phyloP scores from a whole-genome alignment of 495 filamentous ascomycete species.

The Penicillium herquei region DNA sequence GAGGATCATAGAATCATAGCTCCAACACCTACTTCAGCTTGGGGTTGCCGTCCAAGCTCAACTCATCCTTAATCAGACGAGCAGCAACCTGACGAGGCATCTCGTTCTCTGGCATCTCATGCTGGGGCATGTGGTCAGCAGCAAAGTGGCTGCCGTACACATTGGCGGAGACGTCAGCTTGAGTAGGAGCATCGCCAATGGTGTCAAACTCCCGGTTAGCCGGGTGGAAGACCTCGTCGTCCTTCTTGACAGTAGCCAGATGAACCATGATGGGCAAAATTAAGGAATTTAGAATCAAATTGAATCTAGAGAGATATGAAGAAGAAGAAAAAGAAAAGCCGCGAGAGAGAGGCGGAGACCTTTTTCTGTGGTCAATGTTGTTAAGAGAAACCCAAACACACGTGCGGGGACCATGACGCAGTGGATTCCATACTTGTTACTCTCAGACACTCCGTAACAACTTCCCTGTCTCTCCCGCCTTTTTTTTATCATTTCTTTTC shows the following conservation, averaged over 20 bases:
- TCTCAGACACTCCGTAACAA: background rate
- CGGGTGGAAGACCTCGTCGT: constrained; percentile 24
- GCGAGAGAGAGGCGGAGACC: background rate
- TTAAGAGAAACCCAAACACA: background rate
- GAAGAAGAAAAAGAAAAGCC: background rate
- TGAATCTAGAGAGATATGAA: background rate
- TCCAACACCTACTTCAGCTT: constrained; percentile 75
- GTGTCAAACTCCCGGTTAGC: constrained; percentile 26
- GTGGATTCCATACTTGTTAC: background rate
- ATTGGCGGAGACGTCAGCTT: constrained; percentile 63
- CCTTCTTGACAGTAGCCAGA: constrained; percentile 36
- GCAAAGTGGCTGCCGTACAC: constrained; percentile 87
- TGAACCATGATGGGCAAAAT: constrained; percentile 32
- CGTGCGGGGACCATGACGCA: constrained; percentile 13
- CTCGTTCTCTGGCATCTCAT: constrained; percentile 86
- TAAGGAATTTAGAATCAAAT: background rate
- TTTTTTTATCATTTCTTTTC: no score
- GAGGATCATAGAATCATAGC: constrained; percentile 39
- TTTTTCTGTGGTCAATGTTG: background rate
- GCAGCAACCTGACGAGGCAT: constrained; percentile 91
- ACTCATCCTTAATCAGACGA: constrained; percentile 92
- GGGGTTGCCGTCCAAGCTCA: constrained; percentile 85
- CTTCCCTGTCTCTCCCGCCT: no score
- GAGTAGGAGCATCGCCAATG: constrained; percentile 37
- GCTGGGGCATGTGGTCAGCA: constrained; percentile 69